Evolutionary conservation across 1,284 basidiomycete genomes (phyloP), one percentile per base, ranked within the genome.

Genomic region (Heterobasidion irregulare): DNA sequence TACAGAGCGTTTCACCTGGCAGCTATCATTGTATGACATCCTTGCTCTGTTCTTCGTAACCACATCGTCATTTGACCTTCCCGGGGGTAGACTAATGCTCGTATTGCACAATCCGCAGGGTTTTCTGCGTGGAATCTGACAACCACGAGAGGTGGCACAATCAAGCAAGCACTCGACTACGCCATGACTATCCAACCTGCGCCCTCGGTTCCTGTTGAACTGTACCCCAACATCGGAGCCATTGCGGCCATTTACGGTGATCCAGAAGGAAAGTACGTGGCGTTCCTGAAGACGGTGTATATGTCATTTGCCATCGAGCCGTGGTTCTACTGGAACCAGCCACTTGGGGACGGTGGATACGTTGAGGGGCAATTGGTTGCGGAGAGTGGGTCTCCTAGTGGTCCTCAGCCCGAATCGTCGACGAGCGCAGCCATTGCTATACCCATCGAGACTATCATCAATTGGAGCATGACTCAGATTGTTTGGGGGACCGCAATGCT

Each of bases 151-250:
- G 72, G 26, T 6, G 68, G 72, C 0, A 79, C 72, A 3, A 77
- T 82, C 38, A 70, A 79, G 59, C 69, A 63, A n/a, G 79, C 78
- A 0, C 59, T 77, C 44, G 72, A 81, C 58, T 79, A 65, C 59
- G 58, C 67, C 13, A 73, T 26, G 26, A 26, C 26, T 26, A 26
- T 26, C 26, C 26, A 26, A 26, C 26, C 26, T 26, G 4, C 26
- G 26, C 26, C 26, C 26, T 26, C 26, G 26, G 26, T 26, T 26
- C 26, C 26, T 26, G 26, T 26, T 6, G 26, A 26, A 26, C 26
- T 26, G 26, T 26, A 26, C 26, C 26, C 26, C 6, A 26, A 26
- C 26, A 26, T 26, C 26, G 26, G 26, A 26, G 26, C 26, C 4
- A 26, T 26, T 26, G 26, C 26, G 26, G 26, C 26, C 6, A 26